These are phyloP conservation scores for Urtica urens DNA, from an alignment of 306 rosid species.

Conservation along the genomic window DNA sequence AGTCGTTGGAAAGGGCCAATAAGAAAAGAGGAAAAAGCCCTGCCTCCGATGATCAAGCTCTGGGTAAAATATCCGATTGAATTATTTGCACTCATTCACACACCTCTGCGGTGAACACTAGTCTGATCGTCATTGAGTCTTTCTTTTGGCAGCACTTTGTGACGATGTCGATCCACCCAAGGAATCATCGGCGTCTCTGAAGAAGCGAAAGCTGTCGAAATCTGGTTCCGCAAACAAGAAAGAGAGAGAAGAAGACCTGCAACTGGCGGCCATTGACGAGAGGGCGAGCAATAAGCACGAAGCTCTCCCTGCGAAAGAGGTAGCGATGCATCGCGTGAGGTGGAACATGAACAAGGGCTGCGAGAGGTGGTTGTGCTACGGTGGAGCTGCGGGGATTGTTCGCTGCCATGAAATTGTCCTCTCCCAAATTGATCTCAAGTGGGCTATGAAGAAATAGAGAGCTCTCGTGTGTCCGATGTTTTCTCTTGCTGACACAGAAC, in stretches of 20 bases:
- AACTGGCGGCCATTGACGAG: constrained; percentile 22
- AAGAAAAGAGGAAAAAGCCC: constrained; percentile 20
- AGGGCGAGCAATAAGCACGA: constrained; percentile 26
- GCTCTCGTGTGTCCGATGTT: no score
- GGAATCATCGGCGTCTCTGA: constrained; percentile 20
- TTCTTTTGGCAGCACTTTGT: constrained; percentile 31
- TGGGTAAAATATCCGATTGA: constrained; percentile 33
- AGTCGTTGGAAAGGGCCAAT: constrained; percentile 20
- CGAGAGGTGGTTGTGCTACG: constrained; percentile 85
- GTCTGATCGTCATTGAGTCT: background rate
- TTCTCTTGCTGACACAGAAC: no score
- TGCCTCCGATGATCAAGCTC: constrained; percentile 25
- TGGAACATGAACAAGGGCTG: constrained; percentile 92
- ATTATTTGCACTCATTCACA: background rate
- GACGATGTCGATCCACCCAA: constrained; percentile 21
- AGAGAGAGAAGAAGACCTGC: constrained; percentile 17
- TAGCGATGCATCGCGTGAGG: constrained; percentile 71
- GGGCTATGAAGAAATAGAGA: constrained; percentile 50
- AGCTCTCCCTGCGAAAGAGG: constrained; percentile 48
- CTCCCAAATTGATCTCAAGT: constrained; percentile 34
- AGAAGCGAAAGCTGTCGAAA: constrained; percentile 27
- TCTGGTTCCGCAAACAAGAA: constrained; percentile 20
- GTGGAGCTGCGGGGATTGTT: constrained; percentile 74
- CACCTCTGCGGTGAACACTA: background rate
- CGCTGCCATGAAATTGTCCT: constrained; percentile 72